Evolutionary conservation across 2,329 filamentous ascomycete species (phyloP).

Genomic region (Rhinocladiella similis): DNA sequence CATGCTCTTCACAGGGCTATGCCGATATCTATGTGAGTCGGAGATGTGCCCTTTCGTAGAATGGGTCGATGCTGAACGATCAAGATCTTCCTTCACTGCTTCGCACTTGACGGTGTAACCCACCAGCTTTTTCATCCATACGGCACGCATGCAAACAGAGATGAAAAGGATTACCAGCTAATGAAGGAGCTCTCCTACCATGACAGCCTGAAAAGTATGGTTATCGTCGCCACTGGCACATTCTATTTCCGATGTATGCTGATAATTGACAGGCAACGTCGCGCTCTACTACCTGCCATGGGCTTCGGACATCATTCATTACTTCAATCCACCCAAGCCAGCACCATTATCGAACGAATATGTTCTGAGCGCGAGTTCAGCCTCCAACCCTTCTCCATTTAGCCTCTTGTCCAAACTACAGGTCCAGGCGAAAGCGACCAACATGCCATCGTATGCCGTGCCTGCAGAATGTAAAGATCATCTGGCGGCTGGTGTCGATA

Average conservation of each 20-base stretch:
- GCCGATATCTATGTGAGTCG: slow-evolving; percentile 62
- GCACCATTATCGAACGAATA: slow-evolving; percentile 61
- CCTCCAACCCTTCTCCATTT: slow-evolving; percentile 38
- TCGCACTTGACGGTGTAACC: slow-evolving; percentile 68
- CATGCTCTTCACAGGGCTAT: slow-evolving; percentile 41
- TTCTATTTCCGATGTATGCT: not conserved
- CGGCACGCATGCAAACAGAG: slow-evolving; percentile 61
- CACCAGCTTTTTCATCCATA: slow-evolving; percentile 69
- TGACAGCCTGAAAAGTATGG: slow-evolving; percentile 63
- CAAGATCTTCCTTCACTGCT: slow-evolving; percentile 58
- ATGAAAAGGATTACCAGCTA: slow-evolving; percentile 59
- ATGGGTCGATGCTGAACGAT: not conserved
- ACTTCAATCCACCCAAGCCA: slow-evolving; percentile 56
- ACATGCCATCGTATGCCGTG: slow-evolving; percentile 3
- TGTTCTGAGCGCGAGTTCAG: slow-evolving; percentile 44
- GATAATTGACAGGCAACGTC: not conserved
- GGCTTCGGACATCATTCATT: slow-evolving; percentile 47
- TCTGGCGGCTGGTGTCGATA: slow-evolving; percentile 71
- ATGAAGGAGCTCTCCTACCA: slow-evolving; percentile 70
- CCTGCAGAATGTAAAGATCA: slow-evolving; percentile 70
- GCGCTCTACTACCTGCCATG: slow-evolving; percentile 5
- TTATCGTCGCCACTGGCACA: not conserved
- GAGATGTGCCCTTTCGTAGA: slow-evolving; percentile 17
- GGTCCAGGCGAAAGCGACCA: slow-evolving; percentile 6
- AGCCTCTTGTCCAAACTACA: slow-evolving; percentile 60